Percentiles rank a stretch among this genome's conserved stretches.
These are phyloP conservation scores for Corchorus capsularis DNA, from an alignment of 345 rosid species.

Conservation along the genomic window DNA sequence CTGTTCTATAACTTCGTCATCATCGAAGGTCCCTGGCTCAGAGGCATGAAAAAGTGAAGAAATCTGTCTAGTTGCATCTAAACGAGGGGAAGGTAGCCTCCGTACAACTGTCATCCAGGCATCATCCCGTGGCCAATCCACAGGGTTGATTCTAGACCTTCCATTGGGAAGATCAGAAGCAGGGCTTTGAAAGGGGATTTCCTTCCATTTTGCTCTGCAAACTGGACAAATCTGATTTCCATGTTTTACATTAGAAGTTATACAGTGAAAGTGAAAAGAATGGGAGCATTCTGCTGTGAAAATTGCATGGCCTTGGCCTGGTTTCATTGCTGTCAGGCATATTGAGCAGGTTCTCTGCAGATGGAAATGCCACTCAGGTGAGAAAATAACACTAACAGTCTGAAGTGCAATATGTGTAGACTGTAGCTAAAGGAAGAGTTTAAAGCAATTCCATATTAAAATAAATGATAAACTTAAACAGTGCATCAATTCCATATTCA, in stretches of 20 bases:
- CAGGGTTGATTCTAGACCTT: constrained; percentile 46
- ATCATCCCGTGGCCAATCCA: constrained; percentile 61
- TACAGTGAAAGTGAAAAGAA: constrained; percentile 96
- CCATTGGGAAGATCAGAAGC: constrained; percentile 40
- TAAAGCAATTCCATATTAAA: neutral
- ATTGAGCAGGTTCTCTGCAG: constrained; percentile 89
- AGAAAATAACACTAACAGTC: constrained; percentile 21
- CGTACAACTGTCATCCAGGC: constrained; percentile 60
- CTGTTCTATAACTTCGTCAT: constrained; percentile 68
- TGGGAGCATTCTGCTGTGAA: constrained; percentile 98
- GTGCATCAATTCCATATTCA: neutral
- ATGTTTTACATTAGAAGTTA: constrained; percentile 84
- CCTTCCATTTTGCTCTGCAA: constrained; percentile 93
- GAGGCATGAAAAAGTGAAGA: constrained; percentile 46
- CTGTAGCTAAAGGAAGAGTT: neutral
- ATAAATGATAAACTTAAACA: neutral
- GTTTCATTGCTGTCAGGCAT: constrained; percentile 75
- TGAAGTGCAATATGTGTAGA: neutral
- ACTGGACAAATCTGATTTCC: constrained; percentile 95
- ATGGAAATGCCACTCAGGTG: constrained; percentile 20
- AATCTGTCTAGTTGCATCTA: constrained; percentile 50
- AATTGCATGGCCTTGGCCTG: constrained; percentile 88
- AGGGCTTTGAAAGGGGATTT: constrained; percentile 71
- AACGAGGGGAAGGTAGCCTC: constrained; percentile 49
- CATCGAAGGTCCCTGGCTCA: constrained; percentile 76